Percentiles rank a stretch among this genome's conserved stretches.
Conservation (phyloP, 163 green algal species). For the Volvox carteri region DNA sequence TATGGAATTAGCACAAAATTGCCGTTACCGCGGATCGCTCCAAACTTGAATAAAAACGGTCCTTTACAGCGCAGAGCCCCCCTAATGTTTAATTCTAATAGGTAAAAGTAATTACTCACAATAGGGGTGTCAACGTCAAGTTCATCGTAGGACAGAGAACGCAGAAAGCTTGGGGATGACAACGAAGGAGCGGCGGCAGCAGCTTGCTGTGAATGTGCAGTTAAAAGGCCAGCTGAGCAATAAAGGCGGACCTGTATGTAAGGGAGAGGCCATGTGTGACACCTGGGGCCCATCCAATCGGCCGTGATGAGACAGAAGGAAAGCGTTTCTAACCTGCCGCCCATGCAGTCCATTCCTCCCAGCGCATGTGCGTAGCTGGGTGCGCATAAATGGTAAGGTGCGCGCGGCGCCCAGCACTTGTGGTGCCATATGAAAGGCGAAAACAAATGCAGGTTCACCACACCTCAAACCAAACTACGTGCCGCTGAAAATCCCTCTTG, state of each 20-base stretch:
- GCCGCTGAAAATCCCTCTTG: too few species aligned
- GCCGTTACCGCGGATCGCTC: too few species aligned
- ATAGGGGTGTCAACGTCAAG: conserved; percentile 33
- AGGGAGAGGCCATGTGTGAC: not conserved
- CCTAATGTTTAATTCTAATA: too few species aligned
- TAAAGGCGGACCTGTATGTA: not conserved
- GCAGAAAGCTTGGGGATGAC: not conserved
- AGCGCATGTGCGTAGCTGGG: not conserved
- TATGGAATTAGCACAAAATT: too few species aligned
- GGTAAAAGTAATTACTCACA: too few species aligned
- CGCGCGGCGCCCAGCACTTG: not conserved
- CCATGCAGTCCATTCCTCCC: not conserved
- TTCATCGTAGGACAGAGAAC: conserved; percentile 41
- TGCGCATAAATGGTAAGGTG: not conserved
- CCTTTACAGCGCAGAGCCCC: too few species aligned
- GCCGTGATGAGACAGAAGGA: not conserved
- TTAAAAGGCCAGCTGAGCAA: conserved; percentile 28
- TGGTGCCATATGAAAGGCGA: not conserved
- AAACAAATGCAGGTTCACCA: too few species aligned
- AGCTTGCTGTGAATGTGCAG: not conserved
- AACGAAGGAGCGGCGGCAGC: not conserved
- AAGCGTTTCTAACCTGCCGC: not conserved
- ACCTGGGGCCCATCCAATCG: not conserved
- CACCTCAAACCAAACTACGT: too few species aligned
- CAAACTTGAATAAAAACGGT: too few species aligned